These are phyloP conservation scores for Umbelopsis isabellina DNA, from an alignment of 192 early-diverging fungal genomes.

Conservation along the genomic window DNA sequence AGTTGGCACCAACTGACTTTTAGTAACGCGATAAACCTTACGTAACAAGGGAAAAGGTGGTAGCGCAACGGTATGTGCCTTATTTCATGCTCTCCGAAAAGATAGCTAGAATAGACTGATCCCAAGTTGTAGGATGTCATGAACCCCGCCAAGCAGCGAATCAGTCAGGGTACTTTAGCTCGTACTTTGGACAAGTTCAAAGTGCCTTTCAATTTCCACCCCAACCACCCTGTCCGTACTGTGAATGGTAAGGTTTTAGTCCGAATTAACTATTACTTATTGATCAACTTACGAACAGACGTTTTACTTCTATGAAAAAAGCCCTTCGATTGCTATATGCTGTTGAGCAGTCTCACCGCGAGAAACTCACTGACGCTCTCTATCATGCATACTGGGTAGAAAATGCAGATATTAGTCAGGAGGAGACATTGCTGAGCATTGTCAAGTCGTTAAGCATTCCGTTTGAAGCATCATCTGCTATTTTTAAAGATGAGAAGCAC, in stretches of 20 bases:
- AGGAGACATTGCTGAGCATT: not conserved
- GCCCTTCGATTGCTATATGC: slow-evolving; percentile 30
- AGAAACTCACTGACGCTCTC: slow-evolving; percentile 28
- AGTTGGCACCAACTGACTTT: not conserved
- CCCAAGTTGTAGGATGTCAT: slow-evolving; percentile 18
- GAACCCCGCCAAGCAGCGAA: slow-evolving; percentile 11
- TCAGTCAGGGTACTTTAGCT: not conserved
- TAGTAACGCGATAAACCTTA: not conserved
- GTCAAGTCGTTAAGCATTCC: slow-evolving; percentile 25
- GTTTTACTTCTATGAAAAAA: not conserved
- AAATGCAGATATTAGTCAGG: slow-evolving; percentile 25
- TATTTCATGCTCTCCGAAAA: not conserved
- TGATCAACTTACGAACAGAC: no score
- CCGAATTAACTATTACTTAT: no score
- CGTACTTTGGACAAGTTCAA: slow-evolving; percentile 23
- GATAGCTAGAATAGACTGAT: not conserved
- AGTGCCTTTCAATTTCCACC: slow-evolving; percentile 30
- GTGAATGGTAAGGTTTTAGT: slow-evolving; percentile 26
- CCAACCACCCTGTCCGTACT: slow-evolving; percentile 26
- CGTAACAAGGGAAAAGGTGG: slow-evolving; percentile 9
- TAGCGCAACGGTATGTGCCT: slow-evolving; percentile 20
- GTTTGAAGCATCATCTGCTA: not conserved
- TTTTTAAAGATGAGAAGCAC: slow-evolving; percentile 21
- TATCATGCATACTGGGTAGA: slow-evolving; percentile 31
- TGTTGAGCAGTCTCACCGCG: slow-evolving; percentile 20